phyloP scores from a whole-genome alignment of 2,329 filamentous ascomycete species.

The Fusarium dimerum region DNA sequence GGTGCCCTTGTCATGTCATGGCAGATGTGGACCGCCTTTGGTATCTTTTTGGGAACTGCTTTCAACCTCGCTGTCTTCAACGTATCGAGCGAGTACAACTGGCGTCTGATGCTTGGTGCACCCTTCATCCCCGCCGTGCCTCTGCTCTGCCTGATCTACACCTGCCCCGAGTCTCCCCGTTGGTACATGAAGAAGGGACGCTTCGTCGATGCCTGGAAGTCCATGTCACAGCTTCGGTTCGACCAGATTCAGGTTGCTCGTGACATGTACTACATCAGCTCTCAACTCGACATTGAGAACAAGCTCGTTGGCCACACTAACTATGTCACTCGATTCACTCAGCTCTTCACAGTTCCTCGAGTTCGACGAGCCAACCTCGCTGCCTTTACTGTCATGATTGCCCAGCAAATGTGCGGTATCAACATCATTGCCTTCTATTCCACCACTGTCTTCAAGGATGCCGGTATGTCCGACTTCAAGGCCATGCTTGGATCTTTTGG shows the following conservation, averaged over 20 bases:
- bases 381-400: constrained; percentile 79
- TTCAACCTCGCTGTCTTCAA: constrained; percentile 37
- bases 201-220: constrained; percentile 60
- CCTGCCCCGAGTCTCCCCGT: constrained; percentile 65
- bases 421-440: constrained; percentile 78
- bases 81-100: constrained; percentile 28
- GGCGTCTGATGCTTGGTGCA: constrained; percentile 55
- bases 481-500: constrained; percentile 53
- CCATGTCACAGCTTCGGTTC: constrained; percentile 52
- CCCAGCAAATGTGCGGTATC: constrained; percentile 68
- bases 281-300: constrained; percentile 45
- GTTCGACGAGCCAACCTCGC: constrained; percentile 72
- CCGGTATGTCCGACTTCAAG: constrained; percentile 55
- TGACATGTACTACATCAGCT: constrained; percentile 58
- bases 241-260: constrained; percentile 58
- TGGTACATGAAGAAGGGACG: constrained; percentile 67
- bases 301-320: constrained; percentile 39
- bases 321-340: constrained; percentile 51
- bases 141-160: constrained; percentile 54
- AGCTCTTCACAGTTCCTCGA: constrained; percentile 69
- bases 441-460: constrained; percentile 60
- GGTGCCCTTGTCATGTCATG: constrained; percentile 82
- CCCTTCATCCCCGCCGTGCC: constrained; percentile 61
- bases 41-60: constrained; percentile 46
- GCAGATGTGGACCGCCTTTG: constrained; percentile 67